Evolutionary conservation across 352 stramenopile species (phyloP), one percentile per base, ranked within the genome.

Genomic region (Phytophthora cactorum): DNA sequence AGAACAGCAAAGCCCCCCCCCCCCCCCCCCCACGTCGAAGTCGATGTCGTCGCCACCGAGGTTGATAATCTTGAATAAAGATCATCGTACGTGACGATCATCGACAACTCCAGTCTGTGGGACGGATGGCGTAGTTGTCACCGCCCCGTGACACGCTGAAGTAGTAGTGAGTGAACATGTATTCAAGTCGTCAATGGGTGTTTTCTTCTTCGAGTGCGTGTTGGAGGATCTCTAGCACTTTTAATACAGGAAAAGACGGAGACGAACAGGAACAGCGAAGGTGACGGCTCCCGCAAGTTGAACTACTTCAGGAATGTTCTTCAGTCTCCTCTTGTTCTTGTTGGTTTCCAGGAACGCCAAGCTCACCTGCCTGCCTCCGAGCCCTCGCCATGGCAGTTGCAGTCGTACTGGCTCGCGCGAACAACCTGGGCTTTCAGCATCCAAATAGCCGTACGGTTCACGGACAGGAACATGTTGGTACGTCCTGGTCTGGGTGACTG

Each of bases 241-340:
- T 22, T 22, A 22, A 22, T 22, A 22, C 22, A 82, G 22, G 46
- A 78, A 17, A 79, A 82, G 29, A 29, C 62, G 0, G 56, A 68
- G n/a, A 17, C 60, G 39, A 62, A 58, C 34, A 68, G 65, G 8
- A 71, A 66, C 36, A 74, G 54, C 25, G 68, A 81, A 36, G 17
- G 67, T 38, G 79, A 89, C 25, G 55, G 63, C 12, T 74, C 69
- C 15, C 76, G 83, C 36, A 94, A 92, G 63, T 96, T 84, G 29
- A 77, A 89, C 51, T 96, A 95, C 75, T 88, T 96, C 55, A 93
- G 92, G 70, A 89, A 92, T 41, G 87, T 96, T 47, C 70, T 96
- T 27, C 85, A 93, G 63, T 92, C 86, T 6, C 88, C 88, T 29
- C 53, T 81, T 79, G 65, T 90, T 74, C 51, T 80, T 55, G 9